phyloP scores from a whole-genome alignment of 2,329 filamentous ascomycete genomes.

The Ceratocystis papillata region DNA sequence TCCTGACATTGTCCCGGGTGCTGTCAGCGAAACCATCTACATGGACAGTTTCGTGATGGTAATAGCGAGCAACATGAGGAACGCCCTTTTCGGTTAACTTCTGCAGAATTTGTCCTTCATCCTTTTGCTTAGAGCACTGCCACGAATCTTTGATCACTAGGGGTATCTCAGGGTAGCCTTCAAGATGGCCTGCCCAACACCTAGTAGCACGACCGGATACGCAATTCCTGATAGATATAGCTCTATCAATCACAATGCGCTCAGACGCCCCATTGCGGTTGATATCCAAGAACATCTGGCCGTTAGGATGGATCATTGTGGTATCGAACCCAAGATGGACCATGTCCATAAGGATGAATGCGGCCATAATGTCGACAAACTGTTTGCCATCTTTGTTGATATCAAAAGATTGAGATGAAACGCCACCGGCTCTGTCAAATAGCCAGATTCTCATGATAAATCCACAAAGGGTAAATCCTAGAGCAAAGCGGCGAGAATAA shows the following conservation, averaged over 20 bases:
- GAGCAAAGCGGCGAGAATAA: too few species aligned
- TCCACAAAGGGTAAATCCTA: too few species aligned
- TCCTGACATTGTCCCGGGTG: not conserved
- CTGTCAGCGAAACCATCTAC: not conserved
- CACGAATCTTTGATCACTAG: not conserved
- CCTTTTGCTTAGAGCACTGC: fast-evolving
- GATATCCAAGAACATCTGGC: not conserved
- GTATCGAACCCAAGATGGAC: not conserved
- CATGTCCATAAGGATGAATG: not conserved
- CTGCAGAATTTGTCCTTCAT: not conserved
- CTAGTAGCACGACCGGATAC: not conserved
- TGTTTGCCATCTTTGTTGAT: not conserved
- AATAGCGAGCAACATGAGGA: not conserved
- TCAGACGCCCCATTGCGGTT: not conserved
- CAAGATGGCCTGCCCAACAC: not conserved
- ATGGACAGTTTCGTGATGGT: not conserved
- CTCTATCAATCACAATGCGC: not conserved
- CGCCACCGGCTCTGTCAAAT: too few species aligned
- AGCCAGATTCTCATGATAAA: too few species aligned
- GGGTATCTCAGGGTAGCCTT: not conserved
- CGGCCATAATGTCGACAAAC: not conserved
- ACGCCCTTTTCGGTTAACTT: not conserved
- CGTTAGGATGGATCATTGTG: not conserved
- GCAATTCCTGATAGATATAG: not conserved
- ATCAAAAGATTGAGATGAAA: not conserved